These are phyloP conservation scores for Colletotrichum tabaci DNA, from an alignment of 2,329 filamentous ascomycete genomes.

Conservation along the genomic window DNA sequence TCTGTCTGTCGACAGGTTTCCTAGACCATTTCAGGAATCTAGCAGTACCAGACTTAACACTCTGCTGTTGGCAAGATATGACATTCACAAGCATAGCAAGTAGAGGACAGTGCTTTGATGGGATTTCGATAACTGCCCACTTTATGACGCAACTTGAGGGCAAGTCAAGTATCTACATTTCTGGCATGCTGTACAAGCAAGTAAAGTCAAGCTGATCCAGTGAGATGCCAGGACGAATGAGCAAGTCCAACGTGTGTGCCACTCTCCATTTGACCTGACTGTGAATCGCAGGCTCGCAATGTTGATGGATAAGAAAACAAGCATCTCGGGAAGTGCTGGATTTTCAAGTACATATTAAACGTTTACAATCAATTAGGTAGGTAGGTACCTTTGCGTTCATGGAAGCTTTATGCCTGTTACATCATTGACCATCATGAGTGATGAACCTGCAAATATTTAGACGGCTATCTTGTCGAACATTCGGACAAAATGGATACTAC, in stretches of 20 bases:
- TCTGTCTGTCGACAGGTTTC: background rate
- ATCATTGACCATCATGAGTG: too few species aligned
- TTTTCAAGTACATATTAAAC: too few species aligned
- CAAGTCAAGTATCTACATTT: background rate
- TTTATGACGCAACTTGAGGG: background rate
- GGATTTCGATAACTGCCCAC: background rate
- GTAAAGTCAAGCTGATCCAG: slow-evolving; percentile 56
- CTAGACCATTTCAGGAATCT: background rate
- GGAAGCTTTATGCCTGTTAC: too few species aligned
- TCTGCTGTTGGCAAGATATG: background rate
- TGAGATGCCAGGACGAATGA: slow-evolving; percentile 58
- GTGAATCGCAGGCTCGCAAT: slow-evolving; percentile 59
- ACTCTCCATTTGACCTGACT: slow-evolving; percentile 53
- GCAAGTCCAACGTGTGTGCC: slow-evolving; percentile 57
- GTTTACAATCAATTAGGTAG: too few species aligned
- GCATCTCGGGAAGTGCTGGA: slow-evolving; percentile 44
- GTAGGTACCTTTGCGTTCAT: too few species aligned
- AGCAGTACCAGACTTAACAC: background rate
- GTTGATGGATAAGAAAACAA: slow-evolving; percentile 54
- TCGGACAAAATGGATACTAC: slow-evolving; percentile 51
- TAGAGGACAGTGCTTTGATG: background rate
- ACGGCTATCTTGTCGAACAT: slow-evolving; percentile 43
- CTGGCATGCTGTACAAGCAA: too few species aligned
- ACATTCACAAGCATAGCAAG: background rate
- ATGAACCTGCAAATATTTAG: too few species aligned